Conservation (phyloP, 495 filamentous ascomycete species). For the Penicillium manginii region DNA sequence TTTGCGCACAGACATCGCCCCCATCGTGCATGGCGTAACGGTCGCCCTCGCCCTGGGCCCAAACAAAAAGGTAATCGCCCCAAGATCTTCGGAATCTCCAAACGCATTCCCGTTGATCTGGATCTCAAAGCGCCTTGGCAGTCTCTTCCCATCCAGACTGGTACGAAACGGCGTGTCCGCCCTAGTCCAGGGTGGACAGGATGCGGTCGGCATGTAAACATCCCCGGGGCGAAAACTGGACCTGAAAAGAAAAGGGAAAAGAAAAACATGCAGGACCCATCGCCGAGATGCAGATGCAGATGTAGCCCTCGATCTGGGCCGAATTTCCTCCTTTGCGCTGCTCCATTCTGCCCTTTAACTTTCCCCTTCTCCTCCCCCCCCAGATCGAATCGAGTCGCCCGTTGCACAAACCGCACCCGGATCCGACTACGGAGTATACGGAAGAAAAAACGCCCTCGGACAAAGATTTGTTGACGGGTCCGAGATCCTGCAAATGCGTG, state of each 20-base stretch:
- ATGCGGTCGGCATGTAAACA: slow-evolving; percentile 23
- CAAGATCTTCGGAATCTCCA: slow-evolving; percentile 26
- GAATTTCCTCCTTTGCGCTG: neutral
- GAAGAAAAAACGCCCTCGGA: slow-evolving; percentile 3
- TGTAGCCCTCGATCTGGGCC: neutral
- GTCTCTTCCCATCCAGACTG: neutral
- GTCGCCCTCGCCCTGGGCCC: slow-evolving; percentile 19
- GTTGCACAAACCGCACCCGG: slow-evolving; percentile 3
- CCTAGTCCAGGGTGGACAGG: neutral
- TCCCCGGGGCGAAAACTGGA: neutral
- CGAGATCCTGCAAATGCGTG: slow-evolving; percentile 21
- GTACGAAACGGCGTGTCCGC: neutral
- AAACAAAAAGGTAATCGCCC: slow-evolving; percentile 23
- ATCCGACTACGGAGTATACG: neutral
- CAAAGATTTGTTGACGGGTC: slow-evolving; percentile 25
- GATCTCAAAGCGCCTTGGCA: slow-evolving; percentile 7
- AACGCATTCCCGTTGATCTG: slow-evolving; percentile 21
- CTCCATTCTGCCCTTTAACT: neutral
- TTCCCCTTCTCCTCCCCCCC: neutral
- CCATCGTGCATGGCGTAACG: slow-evolving; percentile 30
- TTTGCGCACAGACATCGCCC: slow-evolving; percentile 26
- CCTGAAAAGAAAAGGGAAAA: neutral
- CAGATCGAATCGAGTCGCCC: slow-evolving; percentile 4
- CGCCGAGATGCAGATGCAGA: neutral
- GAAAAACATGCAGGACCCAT: neutral